phyloP scores from a whole-genome alignment of 345 rosid genomes.

The Arabis alpina region DNA sequence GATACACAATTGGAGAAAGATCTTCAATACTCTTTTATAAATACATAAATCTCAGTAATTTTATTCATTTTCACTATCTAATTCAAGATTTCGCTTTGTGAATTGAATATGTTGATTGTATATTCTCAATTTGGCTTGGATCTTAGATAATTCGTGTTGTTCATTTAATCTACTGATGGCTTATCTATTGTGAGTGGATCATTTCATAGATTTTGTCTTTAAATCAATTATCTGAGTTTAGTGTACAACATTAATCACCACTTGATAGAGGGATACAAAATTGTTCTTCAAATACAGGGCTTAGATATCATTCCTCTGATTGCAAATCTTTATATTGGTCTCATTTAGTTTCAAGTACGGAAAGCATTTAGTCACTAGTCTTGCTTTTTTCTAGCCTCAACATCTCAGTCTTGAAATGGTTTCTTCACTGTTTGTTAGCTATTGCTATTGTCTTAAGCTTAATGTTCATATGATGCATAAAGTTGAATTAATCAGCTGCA shows the following conservation, averaged over 20 bases:
- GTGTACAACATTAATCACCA: neutral
- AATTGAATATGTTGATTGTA: neutral
- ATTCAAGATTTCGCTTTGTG: neutral
- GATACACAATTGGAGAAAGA: constrained; percentile 21
- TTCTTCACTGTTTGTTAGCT: neutral
- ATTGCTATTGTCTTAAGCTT: neutral
- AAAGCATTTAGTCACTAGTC: neutral
- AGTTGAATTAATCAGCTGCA: too few relatives aligned
- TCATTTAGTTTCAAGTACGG: neutral
- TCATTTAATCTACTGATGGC: neutral
- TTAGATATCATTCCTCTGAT: neutral
- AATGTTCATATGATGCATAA: neutral
- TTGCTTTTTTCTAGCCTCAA: neutral
- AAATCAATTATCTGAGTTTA: neutral
- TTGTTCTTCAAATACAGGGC: neutral
- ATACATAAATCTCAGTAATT: neutral
- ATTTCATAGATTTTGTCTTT: neutral
- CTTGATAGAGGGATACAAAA: neutral
- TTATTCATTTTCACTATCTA: neutral
- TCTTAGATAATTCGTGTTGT: neutral
- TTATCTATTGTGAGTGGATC: neutral
- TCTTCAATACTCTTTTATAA: constrained; percentile 20
- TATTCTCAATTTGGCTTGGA: neutral
- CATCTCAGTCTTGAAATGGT: neutral
- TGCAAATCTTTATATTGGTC: neutral